phyloP scores from a whole-genome alignment of 108 stramenopile genomes.

The Tribonema minus region DNA sequence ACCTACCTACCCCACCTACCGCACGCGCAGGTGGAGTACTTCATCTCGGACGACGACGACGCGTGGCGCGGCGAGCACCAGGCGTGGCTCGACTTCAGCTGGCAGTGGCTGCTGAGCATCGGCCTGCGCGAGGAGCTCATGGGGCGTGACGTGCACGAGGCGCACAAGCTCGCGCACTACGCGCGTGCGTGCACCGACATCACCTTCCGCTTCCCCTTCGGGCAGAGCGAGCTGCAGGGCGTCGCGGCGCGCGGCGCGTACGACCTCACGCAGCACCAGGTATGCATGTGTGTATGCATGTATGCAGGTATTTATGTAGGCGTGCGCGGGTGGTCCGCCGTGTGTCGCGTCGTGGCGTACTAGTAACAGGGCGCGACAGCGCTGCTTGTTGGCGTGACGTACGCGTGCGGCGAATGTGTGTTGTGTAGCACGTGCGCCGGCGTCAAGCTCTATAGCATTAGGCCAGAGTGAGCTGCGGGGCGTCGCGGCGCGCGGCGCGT shows the following conservation, averaged over 20 bases:
- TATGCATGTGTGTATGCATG: too few species aligned
- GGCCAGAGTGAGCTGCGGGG: too few species aligned
- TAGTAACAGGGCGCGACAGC: too few species aligned
- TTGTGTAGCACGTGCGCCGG: background rate
- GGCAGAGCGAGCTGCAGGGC: slow-evolving; percentile 80
- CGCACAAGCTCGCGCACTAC: slow-evolving; percentile 91
- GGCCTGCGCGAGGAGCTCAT: slow-evolving; percentile 77
- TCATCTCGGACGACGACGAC: slow-evolving; percentile 36
- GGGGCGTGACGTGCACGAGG: slow-evolving; percentile 82
- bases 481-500: slow-evolving; percentile 93
- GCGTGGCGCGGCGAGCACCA: slow-evolving; percentile 63
- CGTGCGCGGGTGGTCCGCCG: too few species aligned
- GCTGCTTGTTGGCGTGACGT: too few species aligned
- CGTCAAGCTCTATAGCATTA: too few species aligned
- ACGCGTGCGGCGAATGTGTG: too few species aligned
- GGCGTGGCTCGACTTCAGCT: slow-evolving; percentile 74
- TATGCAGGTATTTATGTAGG: too few species aligned
- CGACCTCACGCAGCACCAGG: slow-evolving; percentile 86
- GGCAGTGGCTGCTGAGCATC: slow-evolving; percentile 63
- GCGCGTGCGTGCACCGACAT: slow-evolving; percentile 93
- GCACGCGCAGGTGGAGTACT: slow-evolving; percentile 78
- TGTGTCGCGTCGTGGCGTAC: too few species aligned
- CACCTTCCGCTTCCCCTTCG: slow-evolving; percentile 91
- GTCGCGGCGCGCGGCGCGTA: slow-evolving; percentile 92
- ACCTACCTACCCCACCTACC: too few species aligned